Conservation (phyloP, 768 basidiomycete genomes). For the Flagelloscypha sp. region DNA sequence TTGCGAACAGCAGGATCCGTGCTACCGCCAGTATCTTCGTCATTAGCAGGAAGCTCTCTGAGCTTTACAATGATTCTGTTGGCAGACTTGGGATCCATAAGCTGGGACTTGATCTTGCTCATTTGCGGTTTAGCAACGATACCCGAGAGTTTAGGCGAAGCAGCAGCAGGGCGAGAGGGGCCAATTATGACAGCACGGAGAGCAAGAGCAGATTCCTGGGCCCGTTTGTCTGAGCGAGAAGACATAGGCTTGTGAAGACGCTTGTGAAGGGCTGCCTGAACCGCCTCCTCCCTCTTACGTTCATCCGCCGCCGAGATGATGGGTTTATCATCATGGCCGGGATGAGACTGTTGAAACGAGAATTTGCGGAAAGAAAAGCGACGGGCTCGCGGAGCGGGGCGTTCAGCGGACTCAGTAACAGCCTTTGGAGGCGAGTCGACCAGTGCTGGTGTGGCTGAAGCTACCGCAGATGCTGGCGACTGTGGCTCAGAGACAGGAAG, state of each 20-base stretch:
- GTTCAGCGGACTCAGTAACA: too few species aligned
- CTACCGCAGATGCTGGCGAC: too few species aligned
- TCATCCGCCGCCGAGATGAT: constrained; percentile 27
- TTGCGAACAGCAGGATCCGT: constrained; percentile 5
- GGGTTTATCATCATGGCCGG: constrained; percentile 23
- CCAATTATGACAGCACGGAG: constrained; percentile 68
- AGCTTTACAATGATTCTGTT: constrained; percentile 68
- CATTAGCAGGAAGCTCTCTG: constrained; percentile 46
- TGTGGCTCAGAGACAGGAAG: too few species aligned
- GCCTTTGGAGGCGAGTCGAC: too few species aligned
- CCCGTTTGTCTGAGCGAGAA: constrained; percentile 47
- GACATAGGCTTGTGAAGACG: constrained; percentile 19
- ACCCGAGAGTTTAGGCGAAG: constrained; percentile 30
- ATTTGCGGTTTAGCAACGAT: constrained; percentile 42
- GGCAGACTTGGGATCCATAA: constrained; percentile 58
- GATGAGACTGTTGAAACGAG: constrained; percentile 26
- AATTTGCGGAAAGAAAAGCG: constrained; percentile 45
- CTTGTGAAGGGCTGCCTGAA: constrained; percentile 27
- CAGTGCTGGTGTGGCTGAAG: too few species aligned
- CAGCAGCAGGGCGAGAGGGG: constrained; percentile 20
- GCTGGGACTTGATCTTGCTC: constrained; percentile 57
- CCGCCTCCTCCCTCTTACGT: constrained; percentile 31
- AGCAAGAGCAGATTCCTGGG: constrained; percentile 53
- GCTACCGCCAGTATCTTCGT: constrained; percentile 15
- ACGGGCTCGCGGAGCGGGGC: too few species aligned